Conservation (phyloP, 352 stramenopile genomes). For the Phytophthora crassamura region DNA sequence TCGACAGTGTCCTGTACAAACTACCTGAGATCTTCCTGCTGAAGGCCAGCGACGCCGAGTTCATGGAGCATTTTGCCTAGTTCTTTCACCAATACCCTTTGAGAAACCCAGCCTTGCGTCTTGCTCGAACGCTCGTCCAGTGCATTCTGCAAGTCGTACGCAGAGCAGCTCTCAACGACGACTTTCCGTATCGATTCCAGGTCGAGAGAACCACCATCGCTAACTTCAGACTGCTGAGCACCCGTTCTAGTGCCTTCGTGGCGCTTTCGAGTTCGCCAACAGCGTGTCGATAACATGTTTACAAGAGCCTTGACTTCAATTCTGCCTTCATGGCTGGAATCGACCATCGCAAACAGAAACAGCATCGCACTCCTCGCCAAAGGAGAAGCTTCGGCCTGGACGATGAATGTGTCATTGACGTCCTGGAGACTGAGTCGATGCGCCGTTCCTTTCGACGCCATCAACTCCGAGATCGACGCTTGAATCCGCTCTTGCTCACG, state of each 20-base stretch:
- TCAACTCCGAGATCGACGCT: constrained; percentile 20
- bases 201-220: not conserved
- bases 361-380: constrained; percentile 40
- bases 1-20: constrained; percentile 6
- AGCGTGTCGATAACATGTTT: constrained; percentile 31
- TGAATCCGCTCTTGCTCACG: constrained; percentile 18
- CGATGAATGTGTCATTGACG: constrained; percentile 23
- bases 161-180: constrained; percentile 20
- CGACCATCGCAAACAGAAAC: constrained; percentile 44
- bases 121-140: constrained; percentile 13
- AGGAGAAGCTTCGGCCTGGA: constrained; percentile 3
- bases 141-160: constrained; percentile 40
- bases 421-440: constrained; percentile 21
- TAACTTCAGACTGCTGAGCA: not conserved
- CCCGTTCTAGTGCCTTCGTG: not conserved
- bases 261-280: constrained; percentile 23
- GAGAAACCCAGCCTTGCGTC: constrained; percentile 20
- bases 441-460: constrained; percentile 16
- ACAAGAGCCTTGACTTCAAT: constrained; percentile 38
- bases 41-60: constrained; percentile 7
- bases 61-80: constrained; percentile 35
- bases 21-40: constrained; percentile 7
- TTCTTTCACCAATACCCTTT: constrained; percentile 12
- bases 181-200: constrained; percentile 16
- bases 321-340: constrained; percentile 26